phyloP scores from a whole-genome alignment of 2,329 filamentous ascomycete genomes.

The Podosphaera xanthii region DNA sequence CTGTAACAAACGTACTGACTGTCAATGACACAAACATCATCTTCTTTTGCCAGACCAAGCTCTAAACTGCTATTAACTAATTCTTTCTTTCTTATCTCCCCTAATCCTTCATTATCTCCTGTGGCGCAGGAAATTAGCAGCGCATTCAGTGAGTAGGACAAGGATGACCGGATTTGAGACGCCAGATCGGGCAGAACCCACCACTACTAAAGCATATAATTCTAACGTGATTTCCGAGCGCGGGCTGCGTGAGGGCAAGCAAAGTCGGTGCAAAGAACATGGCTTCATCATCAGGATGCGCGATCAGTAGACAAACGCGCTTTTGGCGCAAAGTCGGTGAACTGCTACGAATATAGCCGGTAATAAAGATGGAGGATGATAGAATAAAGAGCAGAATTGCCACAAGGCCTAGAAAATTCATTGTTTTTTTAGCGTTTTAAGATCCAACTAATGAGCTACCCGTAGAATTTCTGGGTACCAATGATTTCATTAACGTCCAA shows the following conservation, averaged over 20 bases:
- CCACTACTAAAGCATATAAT: conserved; percentile 82
- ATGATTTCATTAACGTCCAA: no score
- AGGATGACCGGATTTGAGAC: not conserved
- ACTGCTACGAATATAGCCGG: conserved; percentile 17
- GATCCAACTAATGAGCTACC: no score
- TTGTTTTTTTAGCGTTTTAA: no score
- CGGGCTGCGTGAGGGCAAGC: conserved; percentile 58
- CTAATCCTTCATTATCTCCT: conserved; percentile 74
- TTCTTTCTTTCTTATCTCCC: conserved; percentile 62
- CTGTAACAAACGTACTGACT: conserved; percentile 30
- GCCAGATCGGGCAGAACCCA: conserved; percentile 15
- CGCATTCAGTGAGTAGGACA: not conserved
- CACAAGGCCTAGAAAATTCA: no score
- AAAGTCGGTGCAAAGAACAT: conserved; percentile 97
- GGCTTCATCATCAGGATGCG: conserved; percentile 93
- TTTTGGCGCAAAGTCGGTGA: conserved; percentile 56
- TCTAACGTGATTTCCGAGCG: conserved; percentile 72
- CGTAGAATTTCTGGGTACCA: no score
- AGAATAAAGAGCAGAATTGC: no score
- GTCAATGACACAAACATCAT: conserved; percentile 73
- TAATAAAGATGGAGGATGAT: no score
- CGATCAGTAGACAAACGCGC: conserved; percentile 77
- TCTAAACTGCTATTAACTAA: conserved; percentile 56
- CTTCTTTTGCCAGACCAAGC: conserved; percentile 49
- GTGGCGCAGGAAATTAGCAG: not conserved